phyloP scores from a whole-genome alignment of 1,284 basidiomycete genomes.

The Ceratobasidium sp. region DNA sequence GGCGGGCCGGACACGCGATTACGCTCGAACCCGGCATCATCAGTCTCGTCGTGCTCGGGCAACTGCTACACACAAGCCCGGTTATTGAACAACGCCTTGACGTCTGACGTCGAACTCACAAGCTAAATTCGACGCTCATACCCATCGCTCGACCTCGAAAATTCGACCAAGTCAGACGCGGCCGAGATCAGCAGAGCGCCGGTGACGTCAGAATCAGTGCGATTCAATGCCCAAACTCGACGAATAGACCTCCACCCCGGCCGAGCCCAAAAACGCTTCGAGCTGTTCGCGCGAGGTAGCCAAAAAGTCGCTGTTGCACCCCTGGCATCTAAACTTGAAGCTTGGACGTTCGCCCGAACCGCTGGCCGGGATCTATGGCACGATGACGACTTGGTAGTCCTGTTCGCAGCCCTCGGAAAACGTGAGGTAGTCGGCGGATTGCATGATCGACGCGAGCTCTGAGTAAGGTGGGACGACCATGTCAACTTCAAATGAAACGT shows the following conservation, averaged over 20 bases:
- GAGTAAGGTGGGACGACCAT: slow-evolving; percentile 89
- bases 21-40: slow-evolving; percentile 61
- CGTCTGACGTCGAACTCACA: slow-evolving; percentile 91
- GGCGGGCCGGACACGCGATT: slow-evolving; percentile 18
- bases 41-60: slow-evolving; percentile 72
- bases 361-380: slow-evolving; percentile 76
- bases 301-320: slow-evolving; percentile 93
- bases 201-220: slow-evolving; percentile 88
- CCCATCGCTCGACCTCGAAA: slow-evolving; percentile 69
- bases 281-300: slow-evolving; percentile 91
- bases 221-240: slow-evolving; percentile 74
- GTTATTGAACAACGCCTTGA: slow-evolving; percentile 92
- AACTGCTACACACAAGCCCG: slow-evolving; percentile 81
- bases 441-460: slow-evolving; percentile 81
- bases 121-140: slow-evolving; percentile 83
- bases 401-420: slow-evolving; percentile 92
- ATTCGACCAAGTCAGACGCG: slow-evolving; percentile 45
- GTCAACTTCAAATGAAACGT: slow-evolving; percentile 97
- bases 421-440: slow-evolving; percentile 82
- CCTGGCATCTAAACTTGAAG: slow-evolving; percentile 95
- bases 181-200: slow-evolving; percentile 87
- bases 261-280: slow-evolving; percentile 91
- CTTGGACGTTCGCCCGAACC: slow-evolving; percentile 75
- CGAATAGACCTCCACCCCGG: slow-evolving; percentile 84
- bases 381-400: slow-evolving; percentile 92